Evolutionary conservation across 1,139 yeast genomes (phyloP).

Genomic region (Candida pseudoviswanathii): DNA sequence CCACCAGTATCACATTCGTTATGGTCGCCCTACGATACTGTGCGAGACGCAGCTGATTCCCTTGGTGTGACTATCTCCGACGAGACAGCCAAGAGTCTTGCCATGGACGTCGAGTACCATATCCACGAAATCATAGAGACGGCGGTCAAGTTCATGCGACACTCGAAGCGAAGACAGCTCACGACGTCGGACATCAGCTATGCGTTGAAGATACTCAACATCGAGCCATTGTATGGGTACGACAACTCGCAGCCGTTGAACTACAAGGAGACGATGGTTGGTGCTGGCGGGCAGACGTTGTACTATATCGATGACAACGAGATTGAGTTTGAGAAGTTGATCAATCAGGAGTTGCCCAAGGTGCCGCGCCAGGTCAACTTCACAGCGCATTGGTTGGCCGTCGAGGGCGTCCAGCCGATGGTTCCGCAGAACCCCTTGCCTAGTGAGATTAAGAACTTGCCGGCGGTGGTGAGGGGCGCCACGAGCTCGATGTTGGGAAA

Average conservation of each 20-base stretch:
- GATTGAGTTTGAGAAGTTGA: conserved; percentile 89
- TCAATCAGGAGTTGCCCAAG: conserved; percentile 92
- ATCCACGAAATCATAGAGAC: conserved; percentile 94
- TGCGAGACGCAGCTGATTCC: conserved; percentile 92
- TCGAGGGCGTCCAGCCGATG: conserved; percentile 98
- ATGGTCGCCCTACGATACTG: conserved; percentile 98
- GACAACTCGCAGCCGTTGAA: conserved; percentile 61
- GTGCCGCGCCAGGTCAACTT: conserved; percentile 91
- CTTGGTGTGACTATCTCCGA: conserved; percentile 85
- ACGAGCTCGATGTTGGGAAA: conserved; percentile 51
- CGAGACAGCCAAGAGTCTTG: conserved; percentile 90
- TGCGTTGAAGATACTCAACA: conserved; percentile 82
- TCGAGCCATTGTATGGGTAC: conserved; percentile 85
- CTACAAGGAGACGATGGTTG: conserved; percentile 82
- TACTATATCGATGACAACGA: conserved; percentile 91
- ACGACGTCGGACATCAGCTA: conserved; percentile 81
- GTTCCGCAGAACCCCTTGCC: conserved; percentile 95
- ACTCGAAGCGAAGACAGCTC: conserved; percentile 80
- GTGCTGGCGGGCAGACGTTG: conserved; percentile 87
- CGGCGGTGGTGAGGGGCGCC: conserved; percentile 74
- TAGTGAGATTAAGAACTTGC: conserved; percentile 65
- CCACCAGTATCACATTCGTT: conserved; percentile 79
- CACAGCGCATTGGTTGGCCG: conserved; percentile 98
- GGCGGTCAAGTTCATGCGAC: conserved; percentile 94
- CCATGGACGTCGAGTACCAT: conserved; percentile 98